Evolutionary conservation across 2,329 filamentous ascomycete species (phyloP), one percentile per base, ranked within the genome.

Genomic region (Penicillium digitatum): DNA sequence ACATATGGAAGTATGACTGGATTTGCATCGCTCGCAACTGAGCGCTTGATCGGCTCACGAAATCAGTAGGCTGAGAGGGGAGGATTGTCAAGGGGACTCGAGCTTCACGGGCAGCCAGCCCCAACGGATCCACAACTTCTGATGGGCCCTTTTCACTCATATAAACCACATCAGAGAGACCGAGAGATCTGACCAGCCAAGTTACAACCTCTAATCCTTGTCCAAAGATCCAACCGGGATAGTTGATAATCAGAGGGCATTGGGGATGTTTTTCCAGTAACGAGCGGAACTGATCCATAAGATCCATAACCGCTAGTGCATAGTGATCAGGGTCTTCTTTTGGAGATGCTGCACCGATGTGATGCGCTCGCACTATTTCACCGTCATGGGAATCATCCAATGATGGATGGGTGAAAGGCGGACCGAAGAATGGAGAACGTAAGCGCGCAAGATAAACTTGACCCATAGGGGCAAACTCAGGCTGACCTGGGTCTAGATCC

Each of bases 1-100:
- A 67, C 63, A 70, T 62, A 63, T 86, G 83, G 66, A 86, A 85
- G 64, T 85, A 86, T 1, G 82, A 82, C 58, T 84, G 78, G 58
- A 79, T 81, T 58, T 84, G 82, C 82, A 86, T 85, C 20, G 76
- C 74, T 43, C 80, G 74, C 7, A 82, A 64, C 55, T 84, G 80
- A 1, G 75, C 73, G 27, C 79, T 78, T 24, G 78, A 81, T 44
- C 78, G 73, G 29, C 74, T 72, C 18, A 75, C 70, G 45, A 73
- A 74, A 48, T 76, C 72, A 31, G 74, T 74, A 35, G 74, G 71
- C 53, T 77, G 74, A 6, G 78, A 79, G 24, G 76, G 70, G 5
- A 84, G 69, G 2, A 74, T 75, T 49, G 78, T 78, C 46, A 81
- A 63, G 7, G 70, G 66, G 32, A 74, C 69, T 26, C 53, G 62